Evolutionary conservation across 2,329 filamentous ascomycete species (phyloP), one percentile per base, ranked within the genome.

Genomic region (Chaetomium olivaceum): DNA sequence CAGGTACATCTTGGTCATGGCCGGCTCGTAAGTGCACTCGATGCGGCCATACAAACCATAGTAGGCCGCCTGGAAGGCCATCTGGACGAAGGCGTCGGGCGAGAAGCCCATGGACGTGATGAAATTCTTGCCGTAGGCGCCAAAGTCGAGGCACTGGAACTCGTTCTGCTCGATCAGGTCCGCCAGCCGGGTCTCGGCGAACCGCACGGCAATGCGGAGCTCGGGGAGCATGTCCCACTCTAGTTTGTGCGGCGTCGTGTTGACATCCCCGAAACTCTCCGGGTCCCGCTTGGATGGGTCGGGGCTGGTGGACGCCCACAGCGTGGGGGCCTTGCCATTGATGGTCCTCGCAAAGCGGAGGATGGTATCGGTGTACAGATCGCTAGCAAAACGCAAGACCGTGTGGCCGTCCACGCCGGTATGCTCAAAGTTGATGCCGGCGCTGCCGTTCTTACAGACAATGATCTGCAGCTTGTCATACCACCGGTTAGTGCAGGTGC

Each of bases 381-480:
- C 95, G 68, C 93, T 97, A 19, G 95, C 95, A 73, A 99, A 98
- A 6, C 95, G 90, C 61, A 99, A 85, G 25, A 99, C 95, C 0
- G 95, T 99, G 76, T 99, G 95, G 1, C 95, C 95, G 74, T 99
- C 95, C 5, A 99, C 94, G 70, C 95, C 95, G 0, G 95, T 99
- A 75, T 99, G 95, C 77, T 99, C 95, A 73, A 99, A 98, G 80
- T 99, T 99, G 86, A 99, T 98, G 6, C 95, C 95, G 0, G 95
- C 95, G 74, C 92, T 97, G 64, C 95, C 95, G 78, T 98, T 99
- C 80, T 97, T 96, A 83, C 95, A 98, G 59, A 99, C 95, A 62
- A 99, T 98, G 68, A 99, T 97, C 76, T 99, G 95, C 57, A 99
- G 83, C 81, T 99, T 99, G 80, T 99, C 95, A 75, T 99, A 99